These are phyloP conservation scores for Diplodia corticola DNA, from an alignment of 2,329 filamentous ascomycete species.

Conservation along the genomic window DNA sequence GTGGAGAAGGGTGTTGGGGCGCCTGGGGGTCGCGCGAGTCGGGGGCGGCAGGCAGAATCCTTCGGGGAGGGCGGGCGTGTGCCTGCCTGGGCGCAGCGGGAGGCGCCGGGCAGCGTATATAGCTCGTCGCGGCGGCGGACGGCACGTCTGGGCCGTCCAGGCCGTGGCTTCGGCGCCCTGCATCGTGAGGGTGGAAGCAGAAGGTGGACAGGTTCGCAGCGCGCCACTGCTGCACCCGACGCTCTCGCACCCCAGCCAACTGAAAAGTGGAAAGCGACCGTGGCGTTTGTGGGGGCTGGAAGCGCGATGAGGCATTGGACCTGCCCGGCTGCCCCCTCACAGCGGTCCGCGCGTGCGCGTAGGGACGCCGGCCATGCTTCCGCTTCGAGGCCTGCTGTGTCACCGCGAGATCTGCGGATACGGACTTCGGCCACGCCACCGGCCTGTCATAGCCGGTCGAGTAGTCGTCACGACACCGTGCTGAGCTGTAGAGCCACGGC, in stretches of 20 bases:
- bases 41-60: conserved; percentile 1
- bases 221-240: background rate
- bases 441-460: background rate
- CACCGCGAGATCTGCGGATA: background rate
- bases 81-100: background rate
- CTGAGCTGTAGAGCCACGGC: no score
- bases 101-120: conserved; percentile 7
- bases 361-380: background rate
- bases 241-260: background rate
- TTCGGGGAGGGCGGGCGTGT: background rate
- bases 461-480: no score
- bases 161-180: background rate
- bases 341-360: background rate
- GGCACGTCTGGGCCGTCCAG: background rate
- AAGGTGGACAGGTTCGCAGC: background rate
- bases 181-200: background rate
- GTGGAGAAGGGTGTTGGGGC: background rate
- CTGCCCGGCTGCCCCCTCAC: background rate
- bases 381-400: background rate
- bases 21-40: background rate
- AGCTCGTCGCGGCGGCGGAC: background rate
- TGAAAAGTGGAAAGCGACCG: background rate
- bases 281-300: background rate
- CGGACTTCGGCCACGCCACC: background rate
- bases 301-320: background rate